Base-by-base conservation (phyloP, 257 asterid genomes). In the Orobanche coerulescens region DNA sequence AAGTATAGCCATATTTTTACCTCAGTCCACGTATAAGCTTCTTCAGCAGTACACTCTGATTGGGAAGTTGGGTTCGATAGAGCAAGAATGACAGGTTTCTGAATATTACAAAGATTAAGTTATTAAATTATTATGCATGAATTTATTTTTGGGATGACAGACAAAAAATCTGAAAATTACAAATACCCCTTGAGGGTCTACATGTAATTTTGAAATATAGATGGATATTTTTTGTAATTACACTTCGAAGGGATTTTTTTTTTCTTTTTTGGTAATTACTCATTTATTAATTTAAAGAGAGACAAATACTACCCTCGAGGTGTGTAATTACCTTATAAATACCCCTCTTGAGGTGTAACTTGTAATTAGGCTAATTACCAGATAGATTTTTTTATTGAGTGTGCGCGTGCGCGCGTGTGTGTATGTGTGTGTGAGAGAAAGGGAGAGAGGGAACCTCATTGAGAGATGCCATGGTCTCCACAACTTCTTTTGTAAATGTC, bases 21-120 rank as follows among this genome's bases (percentile, higher is more conserved):
- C 94, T 84, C 79, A 64, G 74, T 87, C 93, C 94, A 90, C 40
- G 84, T 74, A 62, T 87, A 90, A 58, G 95, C 97, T 72, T 90
- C 97, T 72, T 90, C 94, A 49, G 97, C 97, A 26, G 97, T 90
- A 57, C 97, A 90, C 73, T 90, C 97, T 3, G 95, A 68, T 71
- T 90, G 97, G 39, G 97, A 79, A 62, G 97, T 90, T 56, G 97
- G 97, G 65, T 90, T 90, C 9, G 97, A 90, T 34, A 90, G 75
- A 70, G 97, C 88, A 54, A 90, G 80, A 75, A 90, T 83, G 47
- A 87, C 65, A 72, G 97, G 95, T 87, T 76, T 87, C 97, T 90
- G 85, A 48, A 67, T 8, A 53, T 13, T 37, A 60, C 33, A 20
- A 68, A 4, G 22, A 39, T 10, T 12, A 33, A 22, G 16, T 62